Evolutionary conservation across 352 stramenopile species (phyloP).

Genomic region (Elongisporangium undulatum): DNA sequence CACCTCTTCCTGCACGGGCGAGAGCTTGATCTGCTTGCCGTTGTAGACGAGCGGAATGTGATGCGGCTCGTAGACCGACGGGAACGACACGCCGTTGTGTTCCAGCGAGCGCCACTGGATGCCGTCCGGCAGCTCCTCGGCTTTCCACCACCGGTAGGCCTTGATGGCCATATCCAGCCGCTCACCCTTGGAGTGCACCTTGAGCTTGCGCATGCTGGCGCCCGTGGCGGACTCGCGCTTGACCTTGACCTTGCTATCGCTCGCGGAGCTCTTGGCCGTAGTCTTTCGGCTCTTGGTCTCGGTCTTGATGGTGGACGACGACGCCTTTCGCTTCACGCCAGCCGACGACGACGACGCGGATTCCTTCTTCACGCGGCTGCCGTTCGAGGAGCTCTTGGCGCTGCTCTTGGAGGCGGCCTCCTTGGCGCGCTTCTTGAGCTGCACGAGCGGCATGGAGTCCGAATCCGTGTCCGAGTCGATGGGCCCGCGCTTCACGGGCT

Average conservation of each 20-base stretch:
- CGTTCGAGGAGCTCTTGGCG: constrained; percentile 7
- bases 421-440: constrained; percentile 64
- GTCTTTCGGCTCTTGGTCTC: constrained; percentile 44
- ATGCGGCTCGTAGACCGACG: constrained; percentile 94
- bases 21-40: constrained; percentile 91
- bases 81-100: constrained; percentile 98
- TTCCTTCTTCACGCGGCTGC: constrained; percentile 38
- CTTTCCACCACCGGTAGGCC: constrained; percentile 99
- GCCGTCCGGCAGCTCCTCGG: constrained; percentile 89
- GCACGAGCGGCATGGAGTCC: constrained; percentile 72
- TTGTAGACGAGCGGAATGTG: constrained; percentile 95
- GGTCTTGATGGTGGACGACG: constrained; percentile 16
- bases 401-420: constrained; percentile 5
- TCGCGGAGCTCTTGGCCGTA: constrained; percentile 34
- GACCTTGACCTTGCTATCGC: constrained; percentile 22
- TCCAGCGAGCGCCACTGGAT: constrained; percentile 99
- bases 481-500: constrained; percentile 23
- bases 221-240: constrained; percentile 40
- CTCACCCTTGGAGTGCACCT: constrained; percentile 92
- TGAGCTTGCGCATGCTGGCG: constrained; percentile 80
- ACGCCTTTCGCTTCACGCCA: constrained; percentile 54
- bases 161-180: constrained; percentile 97
- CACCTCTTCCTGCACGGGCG: constrained; percentile 93
- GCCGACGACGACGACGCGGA: constrained; percentile 1
- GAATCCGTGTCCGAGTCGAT: constrained; percentile 65